Evolutionary conservation across 1,284 basidiomycete species (phyloP).

Genomic region (Athelia sp.): DNA sequence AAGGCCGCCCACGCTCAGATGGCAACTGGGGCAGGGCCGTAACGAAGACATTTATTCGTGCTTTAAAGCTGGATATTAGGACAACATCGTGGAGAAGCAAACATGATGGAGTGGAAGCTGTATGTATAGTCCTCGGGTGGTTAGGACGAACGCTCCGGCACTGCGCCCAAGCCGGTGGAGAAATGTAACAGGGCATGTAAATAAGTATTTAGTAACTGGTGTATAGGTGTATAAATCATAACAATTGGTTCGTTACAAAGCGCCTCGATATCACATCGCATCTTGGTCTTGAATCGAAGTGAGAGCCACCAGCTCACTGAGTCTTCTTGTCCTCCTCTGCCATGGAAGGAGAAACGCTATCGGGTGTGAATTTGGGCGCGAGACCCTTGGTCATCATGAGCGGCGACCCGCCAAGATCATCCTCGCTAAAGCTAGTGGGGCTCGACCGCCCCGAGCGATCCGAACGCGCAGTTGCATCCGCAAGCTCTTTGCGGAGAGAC

Average conservation of each 20-base stretch:
- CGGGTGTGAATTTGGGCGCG: constrained; percentile 9
- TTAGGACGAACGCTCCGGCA: no score
- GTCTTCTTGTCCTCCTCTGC: constrained; percentile 21
- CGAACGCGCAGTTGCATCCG: constrained; percentile 49
- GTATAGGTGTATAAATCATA: background rate
- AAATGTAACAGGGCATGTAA: background rate
- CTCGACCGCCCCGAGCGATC: constrained; percentile 45
- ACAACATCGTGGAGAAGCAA: no score
- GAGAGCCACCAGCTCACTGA: constrained; percentile 4
- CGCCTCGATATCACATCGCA: background rate
- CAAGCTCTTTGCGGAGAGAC: constrained; percentile 80
- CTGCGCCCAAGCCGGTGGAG: background rate
- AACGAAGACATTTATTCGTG: no score
- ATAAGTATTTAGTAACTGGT: background rate
- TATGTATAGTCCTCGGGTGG: no score
- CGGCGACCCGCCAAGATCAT: constrained; percentile 28
- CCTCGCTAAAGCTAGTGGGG: constrained; percentile 29
- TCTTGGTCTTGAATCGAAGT: no score
- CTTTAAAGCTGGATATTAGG: no score
- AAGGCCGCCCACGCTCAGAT: no score
- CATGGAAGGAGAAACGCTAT: background rate
- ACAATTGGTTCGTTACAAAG: background rate
- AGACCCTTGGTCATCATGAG: constrained; percentile 16
- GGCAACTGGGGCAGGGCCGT: no score
- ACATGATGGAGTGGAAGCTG: no score